Conservation (phyloP, 257 asterid genomes). For the Orobanche coerulescens region DNA sequence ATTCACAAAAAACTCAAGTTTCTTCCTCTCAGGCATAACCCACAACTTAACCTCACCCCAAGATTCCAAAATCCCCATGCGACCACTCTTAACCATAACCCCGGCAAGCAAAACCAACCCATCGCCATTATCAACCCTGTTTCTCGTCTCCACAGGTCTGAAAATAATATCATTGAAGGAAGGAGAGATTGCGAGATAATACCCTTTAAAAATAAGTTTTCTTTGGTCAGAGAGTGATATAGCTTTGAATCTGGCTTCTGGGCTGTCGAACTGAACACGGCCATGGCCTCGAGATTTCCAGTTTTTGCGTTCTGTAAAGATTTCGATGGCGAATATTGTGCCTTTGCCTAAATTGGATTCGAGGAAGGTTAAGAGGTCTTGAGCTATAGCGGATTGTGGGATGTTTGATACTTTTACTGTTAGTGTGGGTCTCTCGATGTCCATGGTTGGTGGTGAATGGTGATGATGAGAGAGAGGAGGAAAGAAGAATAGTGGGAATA, state of each 20-base stretch:
- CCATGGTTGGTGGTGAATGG: slow-evolving; percentile 30
- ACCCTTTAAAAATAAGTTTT: slow-evolving; percentile 45
- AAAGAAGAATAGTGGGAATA: background rate
- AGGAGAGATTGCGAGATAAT: slow-evolving; percentile 35
- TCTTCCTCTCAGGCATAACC: slow-evolving; percentile 77
- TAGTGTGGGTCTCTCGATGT: slow-evolving; percentile 38
- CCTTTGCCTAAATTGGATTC: slow-evolving; percentile 48
- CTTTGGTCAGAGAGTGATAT: slow-evolving; percentile 42
- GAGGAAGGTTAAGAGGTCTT: slow-evolving; percentile 42
- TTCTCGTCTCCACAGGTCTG: slow-evolving; percentile 46
- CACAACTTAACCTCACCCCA: slow-evolving; percentile 53
- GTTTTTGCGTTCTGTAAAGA: slow-evolving; percentile 61
- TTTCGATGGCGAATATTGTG: slow-evolving; percentile 62
- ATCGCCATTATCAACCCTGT: slow-evolving; percentile 35
- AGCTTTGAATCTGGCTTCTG: slow-evolving; percentile 35
- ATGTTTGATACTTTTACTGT: slow-evolving; percentile 54
- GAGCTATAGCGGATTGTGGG: slow-evolving; percentile 46
- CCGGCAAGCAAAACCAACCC: slow-evolving; percentile 45
- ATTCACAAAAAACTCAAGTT: slow-evolving; percentile 45
- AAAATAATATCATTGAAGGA: slow-evolving; percentile 47
- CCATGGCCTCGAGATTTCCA: slow-evolving; percentile 94
- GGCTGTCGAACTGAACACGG: slow-evolving; percentile 63
- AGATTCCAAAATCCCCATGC: slow-evolving; percentile 50
- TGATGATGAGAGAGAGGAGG: background rate
- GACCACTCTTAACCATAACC: slow-evolving; percentile 36